A percentile compares a stretch with the other conserved stretches of the same genome.
phyloP scores from a whole-genome alignment of 2,329 filamentous ascomycete species.

The Colletotrichum abscissum region DNA sequence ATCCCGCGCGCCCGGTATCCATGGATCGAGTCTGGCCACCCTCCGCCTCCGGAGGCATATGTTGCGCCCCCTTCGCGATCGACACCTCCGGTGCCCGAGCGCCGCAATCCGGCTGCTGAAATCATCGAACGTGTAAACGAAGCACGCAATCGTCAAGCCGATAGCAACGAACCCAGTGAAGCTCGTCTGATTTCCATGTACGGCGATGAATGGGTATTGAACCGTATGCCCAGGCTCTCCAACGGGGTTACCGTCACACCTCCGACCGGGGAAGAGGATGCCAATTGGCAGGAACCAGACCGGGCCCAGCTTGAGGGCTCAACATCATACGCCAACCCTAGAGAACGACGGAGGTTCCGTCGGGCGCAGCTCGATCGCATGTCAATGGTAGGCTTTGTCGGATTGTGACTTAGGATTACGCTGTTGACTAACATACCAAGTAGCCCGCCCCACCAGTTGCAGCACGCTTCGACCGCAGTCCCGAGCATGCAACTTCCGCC shows the following conservation, averaged over 20 bases:
- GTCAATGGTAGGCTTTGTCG: constrained; percentile 22
- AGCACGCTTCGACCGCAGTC: constrained; percentile 36
- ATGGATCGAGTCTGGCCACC: constrained; percentile 36
- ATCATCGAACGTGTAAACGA: background rate
- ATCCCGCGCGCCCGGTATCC: constrained; percentile 30
- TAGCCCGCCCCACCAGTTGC: constrained; percentile 34
- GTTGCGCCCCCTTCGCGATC: constrained; percentile 15
- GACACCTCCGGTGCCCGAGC: constrained; percentile 14
- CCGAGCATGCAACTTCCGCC: constrained; percentile 23
- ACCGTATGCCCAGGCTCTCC: constrained; percentile 3
- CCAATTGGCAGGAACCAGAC: constrained; percentile 15
- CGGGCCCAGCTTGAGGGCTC: background rate
- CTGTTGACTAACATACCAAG: background rate
- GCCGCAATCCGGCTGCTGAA: constrained; percentile 8
- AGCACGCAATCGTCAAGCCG: background rate
- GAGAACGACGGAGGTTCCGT: constrained; percentile 5
- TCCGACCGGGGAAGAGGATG: constrained; percentile 9
- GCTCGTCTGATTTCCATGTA: constrained; percentile 24
- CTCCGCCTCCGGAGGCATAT: constrained; percentile 35
- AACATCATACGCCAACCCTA: background rate
- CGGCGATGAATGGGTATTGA: constrained; percentile 27
- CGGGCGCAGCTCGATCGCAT: constrained; percentile 24
- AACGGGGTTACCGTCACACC: constrained; percentile 4
- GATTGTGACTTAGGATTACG: background rate
- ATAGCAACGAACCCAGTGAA: background rate